Evolutionary conservation across 2,329 filamentous ascomycete genomes (phyloP), one percentile per base, ranked within the genome.

Genomic region (Colletotrichum sp.): DNA sequence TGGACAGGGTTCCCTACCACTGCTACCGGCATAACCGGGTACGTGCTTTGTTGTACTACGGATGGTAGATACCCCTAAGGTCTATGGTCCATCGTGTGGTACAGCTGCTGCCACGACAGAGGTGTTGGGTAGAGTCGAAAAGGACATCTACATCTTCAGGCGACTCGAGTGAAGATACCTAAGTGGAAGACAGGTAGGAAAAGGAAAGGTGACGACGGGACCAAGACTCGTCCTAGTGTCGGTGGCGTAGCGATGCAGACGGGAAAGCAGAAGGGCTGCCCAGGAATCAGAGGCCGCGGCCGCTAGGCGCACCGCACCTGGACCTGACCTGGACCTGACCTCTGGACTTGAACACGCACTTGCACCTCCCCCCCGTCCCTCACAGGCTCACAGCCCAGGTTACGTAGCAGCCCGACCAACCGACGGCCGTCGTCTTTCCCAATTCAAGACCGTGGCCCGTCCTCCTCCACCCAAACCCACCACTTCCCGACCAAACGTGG

Each of bases 361-460:
- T 52, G 44, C 44, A 52, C 44, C 44, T 52, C 44, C n/a, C 22
- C 55, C 22, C 22, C 55, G 26, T 26, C 55, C 59, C 16, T 16
- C 59, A n/a, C 39, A 39, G 36, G 36, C 36, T 39, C 36, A 39
- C 36, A 39, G 36, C 36, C 44, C 44, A 52, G 44, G n/a, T 66
- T 66, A 68, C 44, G 48, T 68, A 68, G 44, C 65, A 68, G 48
- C 65, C 65, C 65, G 65, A 64, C 62, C 36, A 44, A 39, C 62
- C 62, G 48, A 55, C 48, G 30, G 48, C 28, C 52, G 67, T 52
- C 36, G 26, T 55, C 15, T 24, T 44, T 68, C 70, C 73, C 71
- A 73, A 65, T 65, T 70, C 73, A 73, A 75, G 73, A 65, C 73
- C 26, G 73, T 75, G 59, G 70, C 70, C 73, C 73, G 70, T 68